Conservation (phyloP, 192 early-diverging fungal genomes). For the Mortierella claussenii region DNA sequence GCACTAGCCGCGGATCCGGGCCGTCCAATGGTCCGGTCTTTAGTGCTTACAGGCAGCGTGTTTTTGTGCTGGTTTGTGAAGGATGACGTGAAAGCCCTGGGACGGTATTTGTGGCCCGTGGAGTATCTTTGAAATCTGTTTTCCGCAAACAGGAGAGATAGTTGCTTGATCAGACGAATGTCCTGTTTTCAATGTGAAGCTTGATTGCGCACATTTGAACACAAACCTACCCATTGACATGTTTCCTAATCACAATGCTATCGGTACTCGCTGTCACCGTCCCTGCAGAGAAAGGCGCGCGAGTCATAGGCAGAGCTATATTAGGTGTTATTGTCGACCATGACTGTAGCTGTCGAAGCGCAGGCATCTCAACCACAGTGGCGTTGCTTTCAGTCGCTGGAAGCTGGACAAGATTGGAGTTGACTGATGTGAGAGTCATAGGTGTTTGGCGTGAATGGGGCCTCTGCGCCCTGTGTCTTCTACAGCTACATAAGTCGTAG, state of each 20-base stretch:
- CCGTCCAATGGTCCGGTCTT: slow-evolving; percentile 21
- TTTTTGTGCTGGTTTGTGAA: slow-evolving; percentile 27
- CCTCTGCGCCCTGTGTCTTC: slow-evolving; percentile 1
- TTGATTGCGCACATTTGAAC: slow-evolving; percentile 3
- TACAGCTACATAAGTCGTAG: slow-evolving; percentile 11
- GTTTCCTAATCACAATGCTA: not conserved
- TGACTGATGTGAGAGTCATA: slow-evolving; percentile 9
- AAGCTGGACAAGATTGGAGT: slow-evolving; percentile 4
- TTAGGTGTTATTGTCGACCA: too few species aligned
- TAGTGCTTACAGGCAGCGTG: slow-evolving; percentile 15
- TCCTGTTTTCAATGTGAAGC: not conserved
- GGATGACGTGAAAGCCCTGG: slow-evolving; percentile 20
- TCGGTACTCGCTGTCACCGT: not conserved
- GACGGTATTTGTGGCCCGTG: slow-evolving; percentile 24
- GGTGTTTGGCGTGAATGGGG: slow-evolving; percentile 11
- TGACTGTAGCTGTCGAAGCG: too few species aligned
- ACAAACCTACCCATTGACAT: slow-evolving; percentile 8
- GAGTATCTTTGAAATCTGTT: slow-evolving; percentile 23
- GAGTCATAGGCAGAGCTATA: not conserved
- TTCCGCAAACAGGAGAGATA: too few species aligned
- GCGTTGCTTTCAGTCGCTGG: too few species aligned
- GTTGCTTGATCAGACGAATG: slow-evolving; percentile 1
- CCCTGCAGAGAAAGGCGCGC: not conserved
- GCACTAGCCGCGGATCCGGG: slow-evolving; percentile 10
- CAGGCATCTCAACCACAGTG: too few species aligned